Conservation (phyloP, 768 basidiomycete species). For the Calocera cornea region DNA sequence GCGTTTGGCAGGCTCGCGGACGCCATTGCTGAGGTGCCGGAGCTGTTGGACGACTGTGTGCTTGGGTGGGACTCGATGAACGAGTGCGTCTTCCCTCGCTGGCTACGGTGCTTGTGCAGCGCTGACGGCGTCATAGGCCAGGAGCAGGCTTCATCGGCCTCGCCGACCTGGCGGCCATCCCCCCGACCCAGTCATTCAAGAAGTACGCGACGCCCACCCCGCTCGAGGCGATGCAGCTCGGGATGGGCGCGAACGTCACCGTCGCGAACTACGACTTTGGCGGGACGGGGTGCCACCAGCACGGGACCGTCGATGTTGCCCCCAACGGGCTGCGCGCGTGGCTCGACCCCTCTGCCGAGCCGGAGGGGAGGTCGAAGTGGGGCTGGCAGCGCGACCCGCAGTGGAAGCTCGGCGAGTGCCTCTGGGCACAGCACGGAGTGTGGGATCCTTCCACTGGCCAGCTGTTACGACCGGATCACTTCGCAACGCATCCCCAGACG, state of each 20-base stretch:
- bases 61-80: conserved; percentile 97
- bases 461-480: conserved; percentile 63
- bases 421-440: conserved; percentile 82
- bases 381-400: conserved; percentile 63
- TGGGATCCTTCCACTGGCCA: conserved; percentile 65
- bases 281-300: conserved; percentile 55
- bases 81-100: no score
- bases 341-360: conserved; percentile 39
- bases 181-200: conserved; percentile 56
- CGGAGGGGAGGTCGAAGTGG: conserved; percentile 32
- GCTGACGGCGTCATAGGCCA: conserved; percentile 28
- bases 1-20: background rate
- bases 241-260: conserved; percentile 72
- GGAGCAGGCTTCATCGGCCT: conserved; percentile 68
- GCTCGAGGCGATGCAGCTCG: conserved; percentile 55
- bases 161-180: conserved; percentile 50
- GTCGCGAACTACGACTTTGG: conserved; percentile 77
- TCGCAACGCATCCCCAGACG: conserved; percentile 32
- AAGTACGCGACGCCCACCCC: conserved; percentile 73
- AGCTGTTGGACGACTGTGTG: conserved; percentile 69
- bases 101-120: no score
- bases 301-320: conserved; percentile 68
- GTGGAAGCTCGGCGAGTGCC: conserved; percentile 65
- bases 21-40: conserved; percentile 23
- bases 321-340: conserved; percentile 71